These are phyloP conservation scores for Alternaria panax DNA, from an alignment of 2,329 filamentous ascomycete species.

Conservation along the genomic window DNA sequence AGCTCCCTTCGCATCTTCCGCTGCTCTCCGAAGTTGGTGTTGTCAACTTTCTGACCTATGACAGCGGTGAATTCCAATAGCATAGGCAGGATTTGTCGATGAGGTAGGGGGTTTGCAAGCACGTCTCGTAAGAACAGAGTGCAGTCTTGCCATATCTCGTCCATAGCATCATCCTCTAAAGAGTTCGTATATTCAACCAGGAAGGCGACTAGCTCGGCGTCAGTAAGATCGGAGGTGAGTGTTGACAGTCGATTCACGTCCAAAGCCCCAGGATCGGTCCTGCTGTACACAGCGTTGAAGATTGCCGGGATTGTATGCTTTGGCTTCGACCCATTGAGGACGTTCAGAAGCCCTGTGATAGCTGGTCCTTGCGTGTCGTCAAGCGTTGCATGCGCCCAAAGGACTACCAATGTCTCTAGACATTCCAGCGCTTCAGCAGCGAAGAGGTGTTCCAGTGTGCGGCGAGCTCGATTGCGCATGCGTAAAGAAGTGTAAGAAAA, in stretches of 20 bases:
- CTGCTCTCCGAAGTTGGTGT: constrained; percentile 96
- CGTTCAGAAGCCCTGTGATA: constrained; percentile 86
- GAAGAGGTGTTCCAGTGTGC: constrained; percentile 91
- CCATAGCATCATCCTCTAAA: constrained; percentile 94
- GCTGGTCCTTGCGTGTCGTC: constrained; percentile 64
- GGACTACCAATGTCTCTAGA: constrained; percentile 85
- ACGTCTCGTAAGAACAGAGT: constrained; percentile 89
- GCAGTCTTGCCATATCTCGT: constrained; percentile 97
- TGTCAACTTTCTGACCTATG: constrained; percentile 93
- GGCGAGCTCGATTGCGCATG: constrained; percentile 86
- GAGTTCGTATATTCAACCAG: constrained; percentile 88
- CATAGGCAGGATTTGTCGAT: constrained; percentile 86
- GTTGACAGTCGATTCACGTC: constrained; percentile 85
- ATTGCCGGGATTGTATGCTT: constrained; percentile 92
- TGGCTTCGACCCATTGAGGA: constrained; percentile 87
- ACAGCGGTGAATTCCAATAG: constrained; percentile 89
- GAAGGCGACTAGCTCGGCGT: constrained; percentile 86
- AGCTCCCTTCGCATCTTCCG: constrained; percentile 89
- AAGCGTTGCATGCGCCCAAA: constrained; percentile 71
- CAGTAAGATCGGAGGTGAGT: constrained; percentile 82
- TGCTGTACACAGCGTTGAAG: constrained; percentile 95
- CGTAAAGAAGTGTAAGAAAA: constrained; percentile 90
- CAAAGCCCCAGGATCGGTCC: constrained; percentile 82
- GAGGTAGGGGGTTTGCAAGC: constrained; percentile 90
- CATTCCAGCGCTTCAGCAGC: constrained; percentile 91